Evolutionary conservation across 768 basidiomycete species (phyloP).

Genomic region (Boletus subcaerulescens): DNA sequence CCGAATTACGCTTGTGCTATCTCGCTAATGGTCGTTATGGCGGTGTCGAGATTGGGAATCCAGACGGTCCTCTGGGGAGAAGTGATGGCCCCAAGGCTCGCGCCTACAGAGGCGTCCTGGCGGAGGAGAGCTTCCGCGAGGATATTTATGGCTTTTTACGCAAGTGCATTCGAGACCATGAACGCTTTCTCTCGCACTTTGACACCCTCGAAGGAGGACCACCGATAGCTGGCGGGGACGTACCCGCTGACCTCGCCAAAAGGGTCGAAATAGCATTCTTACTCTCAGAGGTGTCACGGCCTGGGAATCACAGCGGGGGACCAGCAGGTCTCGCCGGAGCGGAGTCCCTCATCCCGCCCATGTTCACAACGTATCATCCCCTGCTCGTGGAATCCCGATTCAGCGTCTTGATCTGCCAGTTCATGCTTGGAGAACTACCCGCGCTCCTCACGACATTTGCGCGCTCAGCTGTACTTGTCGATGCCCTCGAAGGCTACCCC

Average conservation of each 20-base stretch:
- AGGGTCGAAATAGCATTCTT: constrained; percentile 66
- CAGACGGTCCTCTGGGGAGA: constrained; percentile 71
- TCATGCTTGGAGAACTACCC: constrained; percentile 77
- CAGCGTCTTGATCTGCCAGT: constrained; percentile 67
- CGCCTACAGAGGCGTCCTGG: constrained; percentile 63
- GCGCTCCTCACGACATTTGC: constrained; percentile 61
- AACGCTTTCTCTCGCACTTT: constrained; percentile 80
- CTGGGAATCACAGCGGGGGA: constrained; percentile 46
- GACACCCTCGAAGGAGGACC: constrained; percentile 59
- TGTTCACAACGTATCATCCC: constrained; percentile 88
- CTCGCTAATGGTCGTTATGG: constrained; percentile 75
- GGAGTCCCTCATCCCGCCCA: constrained; percentile 39
- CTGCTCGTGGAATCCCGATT: constrained; percentile 86
- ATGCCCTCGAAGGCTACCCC: constrained; percentile 85
- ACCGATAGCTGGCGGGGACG: constrained; percentile 7
- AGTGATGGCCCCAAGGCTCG: constrained; percentile 53
- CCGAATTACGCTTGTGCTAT: constrained; percentile 75
- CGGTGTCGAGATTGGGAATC: constrained; percentile 82
- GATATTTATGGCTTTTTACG: constrained; percentile 57
- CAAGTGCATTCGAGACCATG: constrained; percentile 82
- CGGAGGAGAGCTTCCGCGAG: constrained; percentile 54
- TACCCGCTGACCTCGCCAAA: constrained; percentile 41
- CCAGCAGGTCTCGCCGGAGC: constrained; percentile 39
- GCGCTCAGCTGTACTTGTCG: constrained; percentile 64
- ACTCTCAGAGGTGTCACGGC: constrained; percentile 64